Evolutionary conservation across 1,284 basidiomycete genomes (phyloP).

Genomic region (Kwoniella shivajii): DNA sequence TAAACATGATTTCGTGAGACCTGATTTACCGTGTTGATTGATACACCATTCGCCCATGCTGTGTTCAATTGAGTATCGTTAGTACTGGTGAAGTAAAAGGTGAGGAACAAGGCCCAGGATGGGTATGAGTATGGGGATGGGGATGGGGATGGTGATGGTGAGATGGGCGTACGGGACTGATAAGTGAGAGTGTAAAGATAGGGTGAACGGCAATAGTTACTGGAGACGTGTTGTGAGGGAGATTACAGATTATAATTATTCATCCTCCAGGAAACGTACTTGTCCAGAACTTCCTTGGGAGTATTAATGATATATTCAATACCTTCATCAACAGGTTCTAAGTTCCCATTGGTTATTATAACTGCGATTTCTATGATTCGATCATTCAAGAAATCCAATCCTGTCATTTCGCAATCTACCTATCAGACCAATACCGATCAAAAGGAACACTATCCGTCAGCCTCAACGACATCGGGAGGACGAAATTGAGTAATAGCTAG

Average conservation of each 20-base stretch:
- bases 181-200: neutral
- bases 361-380: slow-evolving; percentile 59
- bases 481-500: neutral
- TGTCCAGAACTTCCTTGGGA: slow-evolving; percentile 55
- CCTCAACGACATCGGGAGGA: neutral
- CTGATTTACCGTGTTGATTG: slow-evolving; percentile 51
- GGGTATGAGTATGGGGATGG: neutral
- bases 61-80: too few species aligned
- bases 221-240: neutral
- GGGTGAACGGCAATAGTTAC: neutral
- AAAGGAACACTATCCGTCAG: neutral
- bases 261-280: slow-evolving; percentile 33
- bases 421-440: slow-evolving; percentile 7
- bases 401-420: slow-evolving; percentile 60
- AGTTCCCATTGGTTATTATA: slow-evolving; percentile 58
- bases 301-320: slow-evolving; percentile 58
- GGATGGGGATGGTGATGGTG: neutral
- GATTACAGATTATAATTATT: neutral
- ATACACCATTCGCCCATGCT: slow-evolving; percentile 56
- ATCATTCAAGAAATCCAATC: slow-evolving; percentile 54
- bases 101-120: too few species aligned
- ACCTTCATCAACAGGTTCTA: slow-evolving; percentile 59
- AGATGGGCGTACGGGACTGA: neutral
- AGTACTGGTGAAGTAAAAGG: too few species aligned
- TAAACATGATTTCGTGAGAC: slow-evolving; percentile 51